Base-by-base conservation (phyloP, 108 stramenopile species). In the Nannochloropsis gaditana region DNA sequence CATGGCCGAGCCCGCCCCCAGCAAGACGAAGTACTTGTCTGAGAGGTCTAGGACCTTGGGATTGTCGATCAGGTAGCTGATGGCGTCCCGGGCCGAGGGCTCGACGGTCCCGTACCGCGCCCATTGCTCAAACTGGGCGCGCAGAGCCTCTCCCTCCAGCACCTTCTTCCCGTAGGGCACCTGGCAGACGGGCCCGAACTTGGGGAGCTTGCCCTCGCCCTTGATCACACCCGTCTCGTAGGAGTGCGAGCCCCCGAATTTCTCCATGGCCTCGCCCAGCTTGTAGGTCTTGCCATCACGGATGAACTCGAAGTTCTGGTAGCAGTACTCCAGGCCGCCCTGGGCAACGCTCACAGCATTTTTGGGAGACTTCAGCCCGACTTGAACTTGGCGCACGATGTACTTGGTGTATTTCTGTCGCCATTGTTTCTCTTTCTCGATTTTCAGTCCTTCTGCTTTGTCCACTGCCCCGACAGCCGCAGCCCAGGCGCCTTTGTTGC, bases 1-100 rank as follows among this genome's bases (percentile, higher is more conserved):
- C 97, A 98, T 98, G 83, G 97, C 97, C 21, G 95, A 96, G 44
- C 95, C 95, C 83, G 97, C 97, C n/a, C 97, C 97, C 80, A 98
- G 91, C 45, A 98, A 87, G 1, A 98, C 97, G 89, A 98, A 98
- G 90, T 96, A 96, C 79, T 88, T 87, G 88, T 96, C 94, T 4
- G 50, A 79, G 2, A 89, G 87, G 79, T 96, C 95, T 45, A 94
- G 88, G 93, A 93, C 96, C 81, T 91, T 88, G 9, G 93, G 94
- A 83, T 96, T 94, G 83, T 94, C 93, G 9, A 93, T 89, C 85
- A 94, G 93, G 84, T 93, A 91, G 45, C 90, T 90, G 83, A 98
- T 96, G 73, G 97, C 96, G n/a, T 93, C 93, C 44, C 95, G 95
- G 21, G 96, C 96, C 90, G 91, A 93, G 21, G 94, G 93, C 92